These are phyloP conservation scores for Filosporella fistucella DNA, from an alignment of 495 filamentous ascomycete genomes.

Conservation along the genomic window DNA sequence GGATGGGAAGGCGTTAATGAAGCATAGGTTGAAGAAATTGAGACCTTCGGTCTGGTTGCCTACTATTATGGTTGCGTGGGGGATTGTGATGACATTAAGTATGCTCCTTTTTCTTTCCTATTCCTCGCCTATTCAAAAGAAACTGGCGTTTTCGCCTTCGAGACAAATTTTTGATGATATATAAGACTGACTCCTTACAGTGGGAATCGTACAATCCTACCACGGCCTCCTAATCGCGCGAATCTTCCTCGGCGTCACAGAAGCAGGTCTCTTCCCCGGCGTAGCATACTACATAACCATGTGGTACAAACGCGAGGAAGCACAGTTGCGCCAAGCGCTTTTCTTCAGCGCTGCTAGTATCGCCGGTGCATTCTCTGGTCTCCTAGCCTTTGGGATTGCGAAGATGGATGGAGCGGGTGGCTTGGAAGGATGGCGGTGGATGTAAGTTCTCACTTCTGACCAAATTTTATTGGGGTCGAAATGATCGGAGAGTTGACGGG, in stretches of 20 bases:
- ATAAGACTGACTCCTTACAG: constrained; percentile 46
- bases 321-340: constrained; percentile 47
- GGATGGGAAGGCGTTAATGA: constrained; percentile 70
- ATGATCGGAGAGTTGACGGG: constrained; percentile 23
- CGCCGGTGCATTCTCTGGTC: constrained; percentile 40
- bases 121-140: too few species aligned
- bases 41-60: constrained; percentile 54
- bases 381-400: constrained; percentile 57
- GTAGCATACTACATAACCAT: constrained; percentile 68
- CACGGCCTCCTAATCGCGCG: constrained; percentile 39
- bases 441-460: constrained; percentile 13
- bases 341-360: constrained; percentile 52
- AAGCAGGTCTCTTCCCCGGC: constrained; percentile 68
- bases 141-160: constrained; percentile 48
- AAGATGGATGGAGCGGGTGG: constrained; percentile 48
- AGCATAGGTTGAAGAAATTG: constrained; percentile 75
- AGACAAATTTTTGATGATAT: constrained; percentile 37
- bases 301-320: constrained; percentile 47
- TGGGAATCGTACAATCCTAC: constrained; percentile 33
- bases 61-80: constrained; percentile 63
- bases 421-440: constrained; percentile 37
- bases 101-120: constrained; percentile 53
- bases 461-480: not conserved
- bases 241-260: constrained; percentile 62
- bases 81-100: constrained; percentile 41